Conservation (phyloP, 2,329 filamentous ascomycete species). For the Calonectria pteridis region DNA sequence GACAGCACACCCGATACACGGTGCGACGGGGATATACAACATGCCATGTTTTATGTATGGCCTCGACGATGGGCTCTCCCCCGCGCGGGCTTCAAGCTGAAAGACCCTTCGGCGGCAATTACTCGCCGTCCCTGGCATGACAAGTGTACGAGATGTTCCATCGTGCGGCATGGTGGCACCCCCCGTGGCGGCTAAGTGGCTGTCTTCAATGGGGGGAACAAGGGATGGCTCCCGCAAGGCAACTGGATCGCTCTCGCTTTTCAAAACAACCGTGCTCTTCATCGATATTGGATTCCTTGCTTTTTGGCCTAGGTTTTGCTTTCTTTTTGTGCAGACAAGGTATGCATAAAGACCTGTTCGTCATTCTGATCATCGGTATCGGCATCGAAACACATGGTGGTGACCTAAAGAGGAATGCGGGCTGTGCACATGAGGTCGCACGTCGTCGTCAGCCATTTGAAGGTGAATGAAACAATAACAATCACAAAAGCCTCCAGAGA, state of each 20-base stretch:
- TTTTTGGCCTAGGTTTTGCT: background rate
- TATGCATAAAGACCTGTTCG: background rate
- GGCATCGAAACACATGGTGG: conserved; percentile 3
- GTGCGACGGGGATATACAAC: background rate
- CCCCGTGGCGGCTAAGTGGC: conserved; percentile 11
- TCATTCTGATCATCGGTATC: background rate
- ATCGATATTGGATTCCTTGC: background rate
- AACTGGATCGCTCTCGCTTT: background rate
- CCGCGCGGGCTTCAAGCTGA: background rate
- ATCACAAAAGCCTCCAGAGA: background rate
- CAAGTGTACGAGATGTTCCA: background rate
- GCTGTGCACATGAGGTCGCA: background rate
- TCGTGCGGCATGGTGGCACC: conserved; percentile 10
- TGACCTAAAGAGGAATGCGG: background rate
- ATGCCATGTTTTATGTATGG: background rate
- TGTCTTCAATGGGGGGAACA: background rate
- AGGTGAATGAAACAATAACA: background rate
- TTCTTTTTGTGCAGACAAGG: background rate
- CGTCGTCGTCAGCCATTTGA: conserved; percentile 2
- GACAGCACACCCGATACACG: conserved; percentile 26
- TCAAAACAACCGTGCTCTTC: conserved; percentile 5
- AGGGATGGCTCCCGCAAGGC: background rate
- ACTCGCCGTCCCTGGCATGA: conserved; percentile 2
- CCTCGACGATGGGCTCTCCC: background rate
- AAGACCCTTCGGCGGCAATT: background rate